Conservation (phyloP, 1,139 yeast genomes). For the Scheffersomyces cryptocercus region DNA sequence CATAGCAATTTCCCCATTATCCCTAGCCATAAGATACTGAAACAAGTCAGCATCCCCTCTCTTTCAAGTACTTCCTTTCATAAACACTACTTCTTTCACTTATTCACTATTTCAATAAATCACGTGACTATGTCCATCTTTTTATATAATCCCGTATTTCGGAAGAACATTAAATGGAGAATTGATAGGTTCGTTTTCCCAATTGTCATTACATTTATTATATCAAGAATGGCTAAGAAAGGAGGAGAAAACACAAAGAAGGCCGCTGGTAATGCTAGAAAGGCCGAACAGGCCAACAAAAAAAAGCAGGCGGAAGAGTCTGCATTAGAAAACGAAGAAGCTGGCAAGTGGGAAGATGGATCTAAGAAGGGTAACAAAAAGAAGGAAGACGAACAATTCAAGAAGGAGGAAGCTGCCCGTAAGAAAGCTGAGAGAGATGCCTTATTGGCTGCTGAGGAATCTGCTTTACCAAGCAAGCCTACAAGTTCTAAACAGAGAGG, state of each 20-base stretch:
- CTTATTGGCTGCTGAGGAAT: conserved; percentile 63
- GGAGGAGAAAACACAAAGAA: conserved; percentile 61
- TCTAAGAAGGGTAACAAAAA: conserved; percentile 70
- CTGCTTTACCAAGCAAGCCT: conserved; percentile 60
- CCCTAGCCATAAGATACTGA: too few species aligned
- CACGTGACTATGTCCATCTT: too few species aligned
- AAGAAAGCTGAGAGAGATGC: conserved; percentile 67
- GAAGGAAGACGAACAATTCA: conserved; percentile 62
- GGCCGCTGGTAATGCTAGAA: conserved; percentile 70
- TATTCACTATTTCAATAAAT: too few species aligned
- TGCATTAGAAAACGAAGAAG: conserved; percentile 55
- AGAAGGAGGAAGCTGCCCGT: conserved; percentile 63
- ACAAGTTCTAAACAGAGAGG: conserved; percentile 60
- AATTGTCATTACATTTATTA: too few species aligned
- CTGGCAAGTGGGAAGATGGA: conserved; percentile 71
- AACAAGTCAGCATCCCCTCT: too few species aligned
- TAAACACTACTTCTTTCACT: too few species aligned
- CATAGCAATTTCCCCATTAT: too few species aligned
- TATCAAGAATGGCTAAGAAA: conserved; percentile 54
- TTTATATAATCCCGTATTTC: too few species aligned
- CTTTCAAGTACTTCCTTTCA: too few species aligned
- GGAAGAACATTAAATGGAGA: too few species aligned
- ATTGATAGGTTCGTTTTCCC: too few species aligned
- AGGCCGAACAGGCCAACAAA: conserved; percentile 66
- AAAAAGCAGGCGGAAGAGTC: conserved; percentile 57